Evolutionary conservation across 2,329 filamentous ascomycete genomes (phyloP).

Genomic region (Bipolaris sorokiniana): DNA sequence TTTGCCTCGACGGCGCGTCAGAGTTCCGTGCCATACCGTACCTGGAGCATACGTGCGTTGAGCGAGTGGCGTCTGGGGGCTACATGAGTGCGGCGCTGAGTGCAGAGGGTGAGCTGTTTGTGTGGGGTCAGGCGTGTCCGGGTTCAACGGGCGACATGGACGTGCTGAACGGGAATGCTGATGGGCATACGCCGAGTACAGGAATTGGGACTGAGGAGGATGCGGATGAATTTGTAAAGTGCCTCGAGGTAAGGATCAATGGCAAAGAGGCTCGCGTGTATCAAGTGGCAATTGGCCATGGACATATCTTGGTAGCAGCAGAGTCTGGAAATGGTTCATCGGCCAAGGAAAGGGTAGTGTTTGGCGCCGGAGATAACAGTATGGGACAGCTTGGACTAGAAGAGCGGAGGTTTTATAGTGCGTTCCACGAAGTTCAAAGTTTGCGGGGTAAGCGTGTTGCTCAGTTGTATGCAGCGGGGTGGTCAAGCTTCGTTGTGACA

Average conservation of each 20-base stretch:
- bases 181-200: not conserved
- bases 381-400: conserved; percentile 35
- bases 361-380: conserved; percentile 34
- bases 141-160: conserved; percentile 24
- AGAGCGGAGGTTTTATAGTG: conserved; percentile 16
- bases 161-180: conserved; percentile 16
- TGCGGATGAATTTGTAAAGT: conserved; percentile 40
- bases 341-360: conserved; percentile 22
- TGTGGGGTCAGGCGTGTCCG: conserved; percentile 44
- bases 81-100: conserved; percentile 42
- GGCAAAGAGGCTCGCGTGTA: conserved; percentile 24
- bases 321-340: conserved; percentile 8
- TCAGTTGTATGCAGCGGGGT: conserved; percentile 33
- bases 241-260: conserved; percentile 28
- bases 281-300: conserved; percentile 38
- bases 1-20: not conserved
- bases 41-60: conserved; percentile 32
- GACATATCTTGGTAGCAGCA: conserved; percentile 39
- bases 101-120: conserved; percentile 39
- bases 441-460: conserved; percentile 28
- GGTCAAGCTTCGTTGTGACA: conserved; percentile 33
- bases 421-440: conserved; percentile 30
- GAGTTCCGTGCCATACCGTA: conserved; percentile 31
- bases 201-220: conserved; percentile 15
- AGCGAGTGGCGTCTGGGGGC: conserved; percentile 37